Base-by-base conservation (phyloP, 345 rosid species). In the Gynandropsis gynandra region DNA sequence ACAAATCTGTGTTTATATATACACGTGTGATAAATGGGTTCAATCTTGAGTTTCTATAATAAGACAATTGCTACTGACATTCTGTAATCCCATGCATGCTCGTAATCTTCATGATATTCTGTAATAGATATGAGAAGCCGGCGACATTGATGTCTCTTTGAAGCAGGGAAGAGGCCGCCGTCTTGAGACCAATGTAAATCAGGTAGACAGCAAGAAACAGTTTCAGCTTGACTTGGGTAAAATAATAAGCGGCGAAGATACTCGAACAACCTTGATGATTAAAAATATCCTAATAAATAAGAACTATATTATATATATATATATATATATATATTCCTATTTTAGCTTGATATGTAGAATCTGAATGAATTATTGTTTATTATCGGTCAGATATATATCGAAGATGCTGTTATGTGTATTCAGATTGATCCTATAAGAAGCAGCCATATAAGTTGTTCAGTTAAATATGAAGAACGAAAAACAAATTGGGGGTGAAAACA, bases 191-290 rank as follows among this genome's bases (percentile, higher is more conserved):
- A 72, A 52, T 60, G 63, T 58, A 59, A 76, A 58, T 62, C 85
- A 79, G 60, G 55, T 66, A 32, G 90, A 80, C 47, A 72, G 65
- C 71, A 80, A 74, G 72, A 75, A 64, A 65, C 84, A 66, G 63
- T 86, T 74, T 72, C 95, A 80, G 71, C 86, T 86, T 57, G 92
- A 83, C 70, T 71, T 86, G 82, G 77, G 72, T 47, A 86, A 80
- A 74, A 83, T 86, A 55, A 59, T 61, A 33, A 70, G 59, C 8
- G 77, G 86, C 8, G 92, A 80, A 72, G 90, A 77, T 71, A 57
- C 45, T 49, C 46, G 82, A 29, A 74, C 82, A 50, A 77, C 82
- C 21, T 62, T 77, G 59, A 77, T 77, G 82, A 77, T 77, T 7
- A 74, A 73, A 64, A 77, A 77, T 52, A 77, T 77, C 82, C 82